Evolutionary conservation across 75 land plant genomes (phyloP), one percentile per base, ranked within the genome.

Genomic region (Pinus albicaulis): DNA sequence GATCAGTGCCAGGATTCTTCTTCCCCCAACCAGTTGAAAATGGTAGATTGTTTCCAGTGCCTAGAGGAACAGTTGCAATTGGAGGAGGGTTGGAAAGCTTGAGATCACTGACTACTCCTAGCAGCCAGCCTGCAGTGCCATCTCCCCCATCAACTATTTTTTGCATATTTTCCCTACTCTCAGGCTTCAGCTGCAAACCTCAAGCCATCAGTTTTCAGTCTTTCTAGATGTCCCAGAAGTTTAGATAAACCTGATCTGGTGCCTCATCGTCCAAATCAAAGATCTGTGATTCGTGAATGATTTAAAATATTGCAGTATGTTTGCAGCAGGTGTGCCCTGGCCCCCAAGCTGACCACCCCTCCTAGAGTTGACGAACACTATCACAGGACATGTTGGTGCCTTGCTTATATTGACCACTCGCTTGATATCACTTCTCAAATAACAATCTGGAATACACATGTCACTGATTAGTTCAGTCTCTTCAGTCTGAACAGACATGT

Each of bases 21-120:
- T n/a, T n/a, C n/a, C n/a, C 99, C 99, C 99, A 96, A 15, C 99
- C 99, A 88, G 94, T 94, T 55, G 99, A 83, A 85, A 82, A 96
- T 6, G 95, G 99, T 56, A 96, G 90, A 77, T 96, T 96, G 82
- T 96, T 96, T 71, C 99, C 99, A 1, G 98, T 96, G 76, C 99
- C 99, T 65, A 96, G 71, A 15, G 99, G 99, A 24, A 94, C 82
- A 53, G 99, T 96, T 19, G 99, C 98, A 80, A 94, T 76, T 70
- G 98, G 92, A 69, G 90, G 94, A 63, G 95, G 85, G 57, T 86
- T 85, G 25, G 90, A 76, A 57, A 96, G 84, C 82, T 87, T 96
- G 7, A 96, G 86, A 82, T 96, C 99, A 74, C 84, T 85, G 71
- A 96, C 85, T 52, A 96, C 91, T 57, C 99, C 93, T 52, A 96